phyloP scores from a whole-genome alignment of 495 filamentous ascomycete genomes.

The Achaetomiella virescens region DNA sequence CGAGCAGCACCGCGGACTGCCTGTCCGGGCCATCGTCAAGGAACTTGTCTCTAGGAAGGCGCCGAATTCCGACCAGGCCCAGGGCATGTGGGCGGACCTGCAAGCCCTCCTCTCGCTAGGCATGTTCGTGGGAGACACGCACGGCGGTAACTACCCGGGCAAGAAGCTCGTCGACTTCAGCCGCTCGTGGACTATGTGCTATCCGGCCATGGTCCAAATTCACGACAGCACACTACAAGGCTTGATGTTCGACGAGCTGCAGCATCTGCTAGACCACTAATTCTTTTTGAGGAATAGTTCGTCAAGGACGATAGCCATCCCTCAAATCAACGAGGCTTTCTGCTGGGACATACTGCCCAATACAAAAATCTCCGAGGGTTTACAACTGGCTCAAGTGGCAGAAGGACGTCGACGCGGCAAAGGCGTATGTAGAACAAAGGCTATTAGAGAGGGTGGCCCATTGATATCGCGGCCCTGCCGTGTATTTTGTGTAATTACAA shows the following conservation, averaged over 20 bases:
- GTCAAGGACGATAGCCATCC: background rate
- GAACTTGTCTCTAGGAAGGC: background rate
- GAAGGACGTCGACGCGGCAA: background rate
- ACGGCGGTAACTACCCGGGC: conserved; percentile 14
- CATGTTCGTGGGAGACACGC: conserved; percentile 13
- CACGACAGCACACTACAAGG: background rate
- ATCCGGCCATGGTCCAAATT: conserved; percentile 6
- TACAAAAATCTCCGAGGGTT: background rate
- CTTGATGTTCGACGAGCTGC: conserved; percentile 1
- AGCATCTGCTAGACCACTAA: conserved; percentile 2
- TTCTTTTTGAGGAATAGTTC: background rate
- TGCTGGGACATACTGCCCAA: background rate
- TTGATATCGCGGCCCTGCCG: background rate
- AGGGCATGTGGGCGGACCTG: conserved; percentile 12
- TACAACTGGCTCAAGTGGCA: conserved; percentile 8
- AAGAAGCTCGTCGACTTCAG: conserved; percentile 20
- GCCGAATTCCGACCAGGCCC: background rate
- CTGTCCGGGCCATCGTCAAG: conserved; percentile 17
- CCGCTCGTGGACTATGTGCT: conserved; percentile 15
- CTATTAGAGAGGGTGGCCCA: background rate
- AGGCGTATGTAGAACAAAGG: conserved; percentile 11
- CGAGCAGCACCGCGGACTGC: background rate
- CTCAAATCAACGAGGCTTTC: background rate
- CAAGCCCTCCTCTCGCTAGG: conserved; percentile 11
- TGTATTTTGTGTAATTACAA: background rate